Evolutionary conservation across 495 filamentous ascomycete genomes (phyloP), one percentile per base, ranked within the genome.

Genomic region (Penicillium salamii): DNA sequence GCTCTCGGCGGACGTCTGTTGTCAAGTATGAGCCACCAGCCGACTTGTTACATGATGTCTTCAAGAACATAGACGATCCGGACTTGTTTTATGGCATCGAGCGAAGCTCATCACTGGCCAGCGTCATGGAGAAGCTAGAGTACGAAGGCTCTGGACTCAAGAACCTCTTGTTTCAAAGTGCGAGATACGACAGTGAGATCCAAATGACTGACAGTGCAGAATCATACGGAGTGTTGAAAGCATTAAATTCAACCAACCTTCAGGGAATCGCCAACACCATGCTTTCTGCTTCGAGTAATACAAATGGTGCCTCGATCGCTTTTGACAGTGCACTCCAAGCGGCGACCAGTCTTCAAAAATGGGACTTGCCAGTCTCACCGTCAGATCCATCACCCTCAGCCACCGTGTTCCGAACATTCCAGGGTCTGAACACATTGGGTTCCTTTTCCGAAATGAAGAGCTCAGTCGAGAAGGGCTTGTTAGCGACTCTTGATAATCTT

Each of bases 21-120:
- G 58, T 73, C 29, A 82, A 75, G 53, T 74, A 80, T 18, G 68
- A 78, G 32, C 73, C 85, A 20, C 80, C 88, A 13, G 72, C 78
- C 9, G 80, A 87, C 7, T 72, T 93, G 14, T 65, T 97, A 6
- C 77, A 96, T 49, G 71, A 80, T 7, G 88, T 97, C 2, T 98
- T 90, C 62, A 85, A 86, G 65, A 88, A 89, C 49, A 86, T 97
- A 31, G 91, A 96, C 65, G 93, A 98, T 62, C 91, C 91, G 12
- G 93, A 98, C 62, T 83, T 91, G 14, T 97, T 91, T 63, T 97
- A 98, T 58, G 93, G 93, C n/a, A 84, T 97, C 17, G 79, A 86
- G 39, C 88, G 95, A 63, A 79, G 78, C 18, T 79, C 89, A 9
- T 88, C 82, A 38, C 69, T 98, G 33, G 72, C 77, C 13, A 86